Evolutionary conservation across 2,329 filamentous ascomycete genomes (phyloP), one percentile per base, ranked within the genome.

Genomic region (Pestalotiopsis sp.): DNA sequence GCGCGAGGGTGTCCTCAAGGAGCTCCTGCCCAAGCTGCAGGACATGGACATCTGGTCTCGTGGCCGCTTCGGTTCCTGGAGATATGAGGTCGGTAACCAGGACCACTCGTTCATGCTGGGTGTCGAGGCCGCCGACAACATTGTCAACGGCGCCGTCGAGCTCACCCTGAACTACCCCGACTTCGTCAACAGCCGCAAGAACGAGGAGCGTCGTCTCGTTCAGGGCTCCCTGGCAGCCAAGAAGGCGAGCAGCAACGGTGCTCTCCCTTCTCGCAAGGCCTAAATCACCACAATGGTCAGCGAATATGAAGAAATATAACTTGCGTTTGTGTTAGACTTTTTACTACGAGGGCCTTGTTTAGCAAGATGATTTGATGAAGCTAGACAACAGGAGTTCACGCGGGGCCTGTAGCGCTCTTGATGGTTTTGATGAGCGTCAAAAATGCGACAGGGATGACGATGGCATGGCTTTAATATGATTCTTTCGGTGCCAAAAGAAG

Each of bases 21-120:
- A 98, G 85, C 90, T 99, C 68, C 91, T 99, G 65, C 96, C 96
- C 77, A 95, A 93, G 85, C 91, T 99, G 70, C 92, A 97, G 84
- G 92, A 90, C 71, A 90, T 93, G 86, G 95, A 91, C 80, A 99
- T 99, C 83, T 93, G 91, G 86, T 97, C 95, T 60, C 94, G 96
- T 82, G 96, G 96, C 76, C 95, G 96, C 72, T 99, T 99, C 83
- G 96, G 96, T 77, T 95, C 92, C 87, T 99, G 96, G 96, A 89
- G 94, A 79, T 99, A 99, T 86, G 96, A 99, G 84, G 83, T 90
- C 73, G 94, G 94, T 79, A 97, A 97, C 88, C 94, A 97, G 87
- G 95, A 98, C 83, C 95, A 98, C 88, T 95, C 92, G 31, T 98
- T 98, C 83, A 98, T 98, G 95, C 87, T 97, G 71, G 95, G 95